These are phyloP conservation scores for Miscanthus sacchariflorus DNA, from an alignment of 202 grass and related monocot genomes.

Conservation along the genomic window DNA sequence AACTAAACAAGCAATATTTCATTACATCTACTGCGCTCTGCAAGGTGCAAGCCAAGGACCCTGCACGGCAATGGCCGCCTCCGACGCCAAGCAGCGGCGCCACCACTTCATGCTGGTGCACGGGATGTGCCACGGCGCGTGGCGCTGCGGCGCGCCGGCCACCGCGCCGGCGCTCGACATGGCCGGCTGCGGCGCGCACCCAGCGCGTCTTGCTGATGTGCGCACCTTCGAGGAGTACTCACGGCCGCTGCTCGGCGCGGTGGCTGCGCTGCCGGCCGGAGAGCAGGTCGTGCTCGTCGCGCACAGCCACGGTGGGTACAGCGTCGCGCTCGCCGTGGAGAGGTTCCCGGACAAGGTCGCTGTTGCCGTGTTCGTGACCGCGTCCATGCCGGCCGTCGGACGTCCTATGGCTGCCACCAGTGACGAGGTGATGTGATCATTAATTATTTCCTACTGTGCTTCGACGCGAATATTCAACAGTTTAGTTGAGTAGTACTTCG, in stretches of 20 bases:
- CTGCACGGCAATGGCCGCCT: not conserved
- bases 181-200: conserved; percentile 47
- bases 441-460: no score
- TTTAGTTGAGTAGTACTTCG: no score
- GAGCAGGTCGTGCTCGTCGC: conserved; percentile 60
- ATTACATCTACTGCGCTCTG: no score
- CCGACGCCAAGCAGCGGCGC: not conserved
- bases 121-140: conserved; percentile 64
- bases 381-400: conserved; percentile 18
- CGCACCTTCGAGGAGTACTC: conserved; percentile 59
- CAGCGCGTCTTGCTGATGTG: conserved; percentile 50
- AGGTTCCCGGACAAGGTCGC: conserved; percentile 58
- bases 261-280: conserved; percentile 40
- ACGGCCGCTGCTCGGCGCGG: conserved; percentile 50
- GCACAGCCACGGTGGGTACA: conserved; percentile 60
- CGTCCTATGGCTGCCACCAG: conserved; percentile 16
- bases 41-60: no score
- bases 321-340: conserved; percentile 53
- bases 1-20: no score
- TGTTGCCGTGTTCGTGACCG: conserved; percentile 50
- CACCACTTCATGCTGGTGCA: conserved; percentile 55
- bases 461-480: no score
- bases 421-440: conserved; percentile 9
- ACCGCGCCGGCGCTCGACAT: conserved; percentile 58
- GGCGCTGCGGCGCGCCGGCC: conserved; percentile 45